phyloP scores from a whole-genome alignment of 768 basidiomycete genomes.

The Phaeolepiota aurea region DNA sequence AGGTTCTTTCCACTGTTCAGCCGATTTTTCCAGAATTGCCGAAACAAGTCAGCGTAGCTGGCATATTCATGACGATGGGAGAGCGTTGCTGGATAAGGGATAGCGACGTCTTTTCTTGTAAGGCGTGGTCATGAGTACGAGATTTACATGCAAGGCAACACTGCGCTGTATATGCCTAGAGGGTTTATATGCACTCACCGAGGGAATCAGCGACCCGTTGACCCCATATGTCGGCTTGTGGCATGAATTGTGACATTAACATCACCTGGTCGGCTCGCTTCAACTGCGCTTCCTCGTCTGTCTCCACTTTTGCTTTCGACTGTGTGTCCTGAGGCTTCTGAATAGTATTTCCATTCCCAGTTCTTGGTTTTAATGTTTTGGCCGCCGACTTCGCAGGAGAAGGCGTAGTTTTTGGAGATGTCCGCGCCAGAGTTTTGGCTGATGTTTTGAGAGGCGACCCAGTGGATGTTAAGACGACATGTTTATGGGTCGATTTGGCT shows the following conservation, averaged over 20 bases:
- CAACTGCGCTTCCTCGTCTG: conserved; percentile 22
- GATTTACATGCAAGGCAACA: background rate
- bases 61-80: too few species aligned
- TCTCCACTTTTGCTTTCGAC: conserved; percentile 7
- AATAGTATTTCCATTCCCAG: background rate
- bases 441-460: conserved; percentile 4
- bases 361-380: too few species aligned
- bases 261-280: conserved; percentile 27
- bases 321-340: background rate
- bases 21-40: conserved; percentile 20
- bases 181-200: conserved; percentile 22
- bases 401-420: too few species aligned
- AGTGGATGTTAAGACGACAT: conserved; percentile 4
- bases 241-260: conserved; percentile 22
- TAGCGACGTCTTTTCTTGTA: conserved; percentile 34
- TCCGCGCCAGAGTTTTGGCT: too few species aligned
- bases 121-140: background rate
- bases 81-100: conserved; percentile 20
- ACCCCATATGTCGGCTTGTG: conserved; percentile 33
- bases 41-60: conserved; percentile 14
- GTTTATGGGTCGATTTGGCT: background rate
- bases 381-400: conserved; percentile 3
- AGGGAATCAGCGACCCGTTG: conserved; percentile 25
- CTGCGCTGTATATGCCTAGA: background rate
- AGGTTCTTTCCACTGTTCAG: conserved; percentile 22